Conservation (phyloP, 805 yeast genomes). For the Yarrowia alimentaria region DNA sequence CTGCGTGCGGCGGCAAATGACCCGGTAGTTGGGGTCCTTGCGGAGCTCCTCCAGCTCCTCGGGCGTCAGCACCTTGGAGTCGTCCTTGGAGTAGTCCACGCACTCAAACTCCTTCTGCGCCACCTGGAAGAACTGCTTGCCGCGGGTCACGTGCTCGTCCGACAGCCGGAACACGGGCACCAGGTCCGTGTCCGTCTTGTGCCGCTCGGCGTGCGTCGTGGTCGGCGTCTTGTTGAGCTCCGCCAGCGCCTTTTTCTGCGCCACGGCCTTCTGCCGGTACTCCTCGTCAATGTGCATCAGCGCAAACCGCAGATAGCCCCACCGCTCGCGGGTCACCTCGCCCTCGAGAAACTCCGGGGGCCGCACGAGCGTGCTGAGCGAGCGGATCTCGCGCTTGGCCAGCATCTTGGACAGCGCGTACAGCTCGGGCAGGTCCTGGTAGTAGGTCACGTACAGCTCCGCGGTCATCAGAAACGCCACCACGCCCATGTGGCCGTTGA, state of each 20-base stretch:
- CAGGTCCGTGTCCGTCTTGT: background rate
- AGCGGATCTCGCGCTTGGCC: background rate
- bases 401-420: background rate
- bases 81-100: slow-evolving; percentile 1
- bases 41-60: background rate
- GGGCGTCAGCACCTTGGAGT: background rate
- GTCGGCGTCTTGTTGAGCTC: background rate
- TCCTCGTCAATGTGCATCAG: slow-evolving; percentile 22
- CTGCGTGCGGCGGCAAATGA: slow-evolving; percentile 44
- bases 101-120: background rate
- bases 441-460: background rate
- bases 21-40: background rate
- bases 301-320: background rate
- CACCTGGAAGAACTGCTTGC: background rate
- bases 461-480: slow-evolving; percentile 8
- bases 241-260: background rate
- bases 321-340: background rate
- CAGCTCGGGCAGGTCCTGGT: background rate
- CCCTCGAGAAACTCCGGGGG: background rate
- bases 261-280: slow-evolving; percentile 12
- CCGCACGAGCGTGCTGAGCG: too few species aligned
- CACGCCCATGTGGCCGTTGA: slow-evolving; percentile 21
- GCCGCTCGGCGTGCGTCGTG: background rate
- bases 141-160: background rate
- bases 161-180: slow-evolving; percentile 1